Percentiles rank a stretch among this genome's conserved stretches.
These are phyloP conservation scores for Glutinoglossum americanum DNA, from an alignment of 495 filamentous ascomycete species.

Conservation along the genomic window DNA sequence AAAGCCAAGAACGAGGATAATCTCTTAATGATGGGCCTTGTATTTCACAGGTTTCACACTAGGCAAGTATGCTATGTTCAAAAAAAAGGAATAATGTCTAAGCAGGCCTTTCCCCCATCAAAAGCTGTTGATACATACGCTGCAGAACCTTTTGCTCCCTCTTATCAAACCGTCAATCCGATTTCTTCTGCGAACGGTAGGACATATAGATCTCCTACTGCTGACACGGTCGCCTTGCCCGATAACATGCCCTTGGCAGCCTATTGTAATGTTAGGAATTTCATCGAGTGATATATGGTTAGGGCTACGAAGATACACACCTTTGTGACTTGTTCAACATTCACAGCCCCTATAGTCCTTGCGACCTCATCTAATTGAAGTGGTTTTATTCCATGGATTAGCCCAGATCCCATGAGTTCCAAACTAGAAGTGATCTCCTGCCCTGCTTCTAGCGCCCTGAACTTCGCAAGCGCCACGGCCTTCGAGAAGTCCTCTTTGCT, in stretches of 20 bases:
- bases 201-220: slow-evolving; percentile 71
- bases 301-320: slow-evolving; percentile 30
- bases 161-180: slow-evolving; percentile 56
- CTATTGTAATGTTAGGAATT: slow-evolving; percentile 1
- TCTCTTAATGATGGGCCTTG: no score
- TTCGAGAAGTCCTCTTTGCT: slow-evolving; percentile 73
- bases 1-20: no score
- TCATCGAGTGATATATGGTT: slow-evolving; percentile 9
- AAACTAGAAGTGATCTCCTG: slow-evolving; percentile 47
- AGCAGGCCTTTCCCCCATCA: not conserved
- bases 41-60: no score
- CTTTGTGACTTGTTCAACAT: slow-evolving; percentile 62
- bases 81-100: not conserved
- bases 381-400: slow-evolving; percentile 60
- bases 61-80: not conserved
- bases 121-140: slow-evolving; percentile 3
- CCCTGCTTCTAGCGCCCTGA: slow-evolving; percentile 66
- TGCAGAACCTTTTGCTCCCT: not conserved
- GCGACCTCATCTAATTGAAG: slow-evolving; percentile 71
- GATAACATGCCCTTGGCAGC: slow-evolving; percentile 5
- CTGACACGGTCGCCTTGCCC: slow-evolving; percentile 59
- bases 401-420: slow-evolving; percentile 50
- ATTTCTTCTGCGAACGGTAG: slow-evolving; percentile 87
- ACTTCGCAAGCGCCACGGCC: slow-evolving; percentile 82
- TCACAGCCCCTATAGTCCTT: slow-evolving; percentile 59